These are phyloP conservation scores for Diplocarpon rosae DNA, from an alignment of 2,329 filamentous ascomycete species.

Conservation along the genomic window DNA sequence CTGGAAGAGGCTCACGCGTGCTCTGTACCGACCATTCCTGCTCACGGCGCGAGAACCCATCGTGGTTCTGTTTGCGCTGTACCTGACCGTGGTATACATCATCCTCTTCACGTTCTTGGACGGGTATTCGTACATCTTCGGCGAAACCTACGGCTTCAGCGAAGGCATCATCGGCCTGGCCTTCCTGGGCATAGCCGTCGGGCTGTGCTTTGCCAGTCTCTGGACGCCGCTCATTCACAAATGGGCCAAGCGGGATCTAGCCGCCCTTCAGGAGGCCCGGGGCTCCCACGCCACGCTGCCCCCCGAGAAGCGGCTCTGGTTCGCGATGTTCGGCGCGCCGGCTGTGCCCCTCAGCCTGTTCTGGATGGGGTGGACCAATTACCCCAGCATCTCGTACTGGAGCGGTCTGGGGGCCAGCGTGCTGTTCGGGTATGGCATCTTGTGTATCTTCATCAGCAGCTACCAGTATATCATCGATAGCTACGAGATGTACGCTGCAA, in stretches of 20 bases:
- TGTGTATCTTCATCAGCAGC: slow-evolving; percentile 30
- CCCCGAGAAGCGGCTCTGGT: slow-evolving; percentile 18
- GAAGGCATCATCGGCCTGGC: slow-evolving; percentile 32
- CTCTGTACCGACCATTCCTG: slow-evolving; percentile 11
- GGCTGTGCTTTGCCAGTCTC: slow-evolving; percentile 27
- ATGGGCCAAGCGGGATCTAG: slow-evolving; percentile 16
- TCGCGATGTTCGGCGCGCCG: slow-evolving; percentile 13
- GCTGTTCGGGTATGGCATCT: slow-evolving; percentile 34
- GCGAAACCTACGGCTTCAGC: slow-evolving; percentile 23
- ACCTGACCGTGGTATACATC: slow-evolving; percentile 15
- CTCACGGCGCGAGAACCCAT: slow-evolving; percentile 12
- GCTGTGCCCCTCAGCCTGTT: slow-evolving; percentile 12
- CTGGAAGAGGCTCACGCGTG: slow-evolving; percentile 7
- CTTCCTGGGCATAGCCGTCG: slow-evolving; percentile 33
- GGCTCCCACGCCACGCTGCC: slow-evolving; percentile 15
- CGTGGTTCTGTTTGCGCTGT: slow-evolving; percentile 13
- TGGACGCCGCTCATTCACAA: slow-evolving; percentile 29
- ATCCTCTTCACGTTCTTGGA: slow-evolving; percentile 17
- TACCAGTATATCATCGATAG: slow-evolving; percentile 16
- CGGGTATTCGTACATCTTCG: slow-evolving; percentile 15
- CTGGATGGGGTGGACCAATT: slow-evolving; percentile 19
- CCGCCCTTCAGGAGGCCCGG: background rate
- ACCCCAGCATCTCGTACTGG: slow-evolving; percentile 30
- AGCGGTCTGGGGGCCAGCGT: slow-evolving; percentile 30
- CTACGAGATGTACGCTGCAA: slow-evolving; percentile 13